Evolutionary conservation across 768 basidiomycete species (phyloP).

Genomic region (Hygrocybe punicea): DNA sequence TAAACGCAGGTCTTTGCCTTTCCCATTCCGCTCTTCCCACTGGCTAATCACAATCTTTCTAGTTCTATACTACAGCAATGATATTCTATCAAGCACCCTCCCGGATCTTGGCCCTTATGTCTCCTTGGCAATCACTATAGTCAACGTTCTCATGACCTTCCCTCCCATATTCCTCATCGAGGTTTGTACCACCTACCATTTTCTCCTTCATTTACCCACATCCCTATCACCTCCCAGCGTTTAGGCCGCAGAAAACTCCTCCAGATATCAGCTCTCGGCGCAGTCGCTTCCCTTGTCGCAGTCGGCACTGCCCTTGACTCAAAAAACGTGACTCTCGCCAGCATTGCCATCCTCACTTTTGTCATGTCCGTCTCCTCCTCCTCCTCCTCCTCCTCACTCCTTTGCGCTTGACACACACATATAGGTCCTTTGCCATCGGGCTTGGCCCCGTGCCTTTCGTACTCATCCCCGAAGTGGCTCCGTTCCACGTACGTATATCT

Average conservation of each 20-base stretch:
- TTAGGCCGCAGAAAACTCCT: conserved; percentile 72
- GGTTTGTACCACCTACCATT: conserved; percentile 36
- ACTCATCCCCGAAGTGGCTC: conserved; percentile 87
- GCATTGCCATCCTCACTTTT: conserved; percentile 72
- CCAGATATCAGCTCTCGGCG: conserved; percentile 61
- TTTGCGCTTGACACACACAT: conserved; percentile 3
- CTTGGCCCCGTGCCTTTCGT: conserved; percentile 93
- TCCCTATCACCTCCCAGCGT: conserved; percentile 42
- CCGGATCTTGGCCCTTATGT: conserved; percentile 78
- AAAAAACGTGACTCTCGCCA: conserved; percentile 57
- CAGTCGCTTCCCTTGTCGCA: conserved; percentile 58
- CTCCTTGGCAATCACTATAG: conserved; percentile 77
- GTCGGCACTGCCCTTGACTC: conserved; percentile 71
- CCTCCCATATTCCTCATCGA: conserved; percentile 86
- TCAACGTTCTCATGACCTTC: conserved; percentile 82
- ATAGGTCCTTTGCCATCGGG: conserved; percentile 82
- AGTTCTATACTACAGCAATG: conserved; percentile 91
- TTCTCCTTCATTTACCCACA: neutral
- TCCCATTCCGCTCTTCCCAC: conserved; percentile 2
- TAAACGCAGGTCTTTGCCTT: conserved; percentile 58
- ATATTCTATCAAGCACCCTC: conserved; percentile 76
- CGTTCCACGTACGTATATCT: conserved; percentile 56
- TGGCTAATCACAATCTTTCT: neutral
- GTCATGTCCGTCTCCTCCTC: conserved; percentile 56
- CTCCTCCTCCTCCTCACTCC: neutral